These are phyloP conservation scores for Phyllosticta citribraziliensis DNA, from an alignment of 2,329 filamentous ascomycete species.

Conservation along the genomic window DNA sequence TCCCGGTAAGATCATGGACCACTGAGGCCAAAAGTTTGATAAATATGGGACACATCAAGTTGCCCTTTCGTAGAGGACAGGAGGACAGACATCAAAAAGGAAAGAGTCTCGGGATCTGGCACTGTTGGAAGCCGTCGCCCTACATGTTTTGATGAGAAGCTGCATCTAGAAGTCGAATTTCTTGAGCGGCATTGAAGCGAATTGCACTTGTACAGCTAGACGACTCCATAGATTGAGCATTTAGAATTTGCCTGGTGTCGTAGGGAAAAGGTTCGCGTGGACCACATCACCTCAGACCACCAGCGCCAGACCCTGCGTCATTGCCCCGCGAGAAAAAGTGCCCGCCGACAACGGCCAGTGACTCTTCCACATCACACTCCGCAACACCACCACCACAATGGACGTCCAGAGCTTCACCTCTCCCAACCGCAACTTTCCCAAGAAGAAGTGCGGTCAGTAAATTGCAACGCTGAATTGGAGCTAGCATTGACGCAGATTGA, in stretches of 20 bases:
- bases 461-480: constrained; percentile 6
- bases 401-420: constrained; percentile 35
- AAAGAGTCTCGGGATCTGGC: neutral
- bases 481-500: constrained; percentile 3
- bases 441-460: constrained; percentile 43
- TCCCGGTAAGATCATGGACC: constrained; percentile 81
- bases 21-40: neutral
- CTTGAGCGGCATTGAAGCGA: neutral
- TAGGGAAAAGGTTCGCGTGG: neutral
- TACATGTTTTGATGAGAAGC: neutral
- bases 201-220: neutral
- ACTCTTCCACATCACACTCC: neutral
- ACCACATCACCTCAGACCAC: neutral
- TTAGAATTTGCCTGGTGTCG: neutral
- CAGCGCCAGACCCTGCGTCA: neutral
- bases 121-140: neutral
- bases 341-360: neutral
- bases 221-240: neutral
- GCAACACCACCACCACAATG: constrained; percentile 20
- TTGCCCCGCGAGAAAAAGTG: neutral
- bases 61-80: too few species aligned
- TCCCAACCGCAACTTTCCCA: constrained; percentile 33
- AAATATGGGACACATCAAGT: neutral
- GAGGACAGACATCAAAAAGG: too few species aligned
- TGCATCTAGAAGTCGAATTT: neutral